Percentiles rank a stretch among this genome's conserved stretches.
Conservation (phyloP, 2,329 filamentous ascomycete genomes). For the Aotearoamyces nothofagi region DNA sequence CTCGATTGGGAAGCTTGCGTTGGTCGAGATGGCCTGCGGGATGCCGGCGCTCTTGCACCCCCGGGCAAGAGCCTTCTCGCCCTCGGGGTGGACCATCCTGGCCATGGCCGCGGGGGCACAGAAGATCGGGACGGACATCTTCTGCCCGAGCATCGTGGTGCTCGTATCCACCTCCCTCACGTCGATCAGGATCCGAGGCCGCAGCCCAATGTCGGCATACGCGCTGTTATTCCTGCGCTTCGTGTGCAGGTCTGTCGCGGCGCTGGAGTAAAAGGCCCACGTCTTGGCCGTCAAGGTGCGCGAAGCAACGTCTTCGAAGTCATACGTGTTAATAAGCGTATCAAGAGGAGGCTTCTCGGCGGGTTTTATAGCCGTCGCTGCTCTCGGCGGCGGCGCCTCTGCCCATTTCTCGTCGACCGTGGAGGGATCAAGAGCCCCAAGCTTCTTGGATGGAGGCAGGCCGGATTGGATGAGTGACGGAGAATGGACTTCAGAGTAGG, state of each 20-base stretch:
- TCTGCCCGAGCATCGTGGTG: conserved; percentile 37
- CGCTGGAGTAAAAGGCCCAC: conserved; percentile 57
- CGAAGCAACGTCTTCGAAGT: conserved; percentile 43
- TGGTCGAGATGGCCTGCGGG: conserved; percentile 46
- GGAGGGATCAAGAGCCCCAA: conserved; percentile 31
- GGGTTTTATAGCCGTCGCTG: conserved; percentile 9
- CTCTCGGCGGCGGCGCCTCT: conserved; percentile 22
- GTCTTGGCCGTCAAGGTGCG: conserved; percentile 41
- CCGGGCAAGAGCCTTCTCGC: conserved; percentile 41
- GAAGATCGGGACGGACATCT: conserved; percentile 41
- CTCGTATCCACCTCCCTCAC: conserved; percentile 34
- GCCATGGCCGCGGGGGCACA: conserved; percentile 50
- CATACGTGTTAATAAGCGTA: conserved; percentile 40
- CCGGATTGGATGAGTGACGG: conserved; percentile 29
- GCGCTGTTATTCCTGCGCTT: conserved; percentile 38
- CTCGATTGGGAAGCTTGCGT: conserved; percentile 39
- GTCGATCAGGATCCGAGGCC: conserved; percentile 40
- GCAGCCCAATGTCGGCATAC: conserved; percentile 40
- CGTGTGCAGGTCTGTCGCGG: conserved; percentile 53
- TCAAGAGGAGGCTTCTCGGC: conserved; percentile 25
- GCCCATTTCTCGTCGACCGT: conserved; percentile 33
- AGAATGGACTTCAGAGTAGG: conserved; percentile 35
- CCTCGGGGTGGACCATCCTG: conserved; percentile 44
- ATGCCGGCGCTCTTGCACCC: conserved; percentile 35
- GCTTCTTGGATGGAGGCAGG: conserved; percentile 26